Evolutionary conservation across 768 basidiomycete species (phyloP), one percentile per base, ranked within the genome.

Genomic region (Kwoniella dendrophila): DNA sequence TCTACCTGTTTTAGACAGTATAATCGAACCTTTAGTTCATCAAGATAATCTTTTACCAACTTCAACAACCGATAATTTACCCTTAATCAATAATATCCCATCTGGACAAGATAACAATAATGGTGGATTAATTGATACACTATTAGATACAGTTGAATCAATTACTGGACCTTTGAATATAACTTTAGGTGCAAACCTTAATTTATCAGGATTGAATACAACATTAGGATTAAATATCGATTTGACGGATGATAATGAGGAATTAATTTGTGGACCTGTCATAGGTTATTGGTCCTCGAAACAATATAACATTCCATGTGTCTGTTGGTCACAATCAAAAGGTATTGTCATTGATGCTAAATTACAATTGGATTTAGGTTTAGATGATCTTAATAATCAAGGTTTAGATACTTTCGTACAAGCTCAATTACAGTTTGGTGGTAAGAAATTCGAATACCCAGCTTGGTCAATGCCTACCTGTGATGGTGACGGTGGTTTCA

Each of bases 401-500:
- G 60, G 53, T 12, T 47, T 62, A n/a, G 60, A 62, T 30, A 41
- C 52, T 8, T 62, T 51, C 49, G 26, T 62, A 27, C 26, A 47
- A 32, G 53, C 60, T 29, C 60, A 62, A 34, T 52, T 60, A 24
- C 40, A 51, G 36, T 53, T 60, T 22, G 59, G 59, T 14, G 59
- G 59, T 1, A 38, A 60, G 22, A n/a, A 26, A 36, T 62, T 62
- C 33, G 29, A 34, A 1, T 65, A 65, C 24, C 63, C 63, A 2
- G 63, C 52, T 24, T 65, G 56, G 26, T 49, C 56, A 4, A 45
- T 49, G 45, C 63, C 63, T 24, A 53, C 54, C 2, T 65, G 63
- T 51, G 63, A 65, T 51, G 63, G 63, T 5, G 22, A 27, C 6
- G 63, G 63, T 4, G 63, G 63, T 30, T 65, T 59, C 49, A 65